Evolutionary conservation across 345 rosid species (phyloP), one percentile per base, ranked within the genome.

Genomic region (Ceriops decandra): DNA sequence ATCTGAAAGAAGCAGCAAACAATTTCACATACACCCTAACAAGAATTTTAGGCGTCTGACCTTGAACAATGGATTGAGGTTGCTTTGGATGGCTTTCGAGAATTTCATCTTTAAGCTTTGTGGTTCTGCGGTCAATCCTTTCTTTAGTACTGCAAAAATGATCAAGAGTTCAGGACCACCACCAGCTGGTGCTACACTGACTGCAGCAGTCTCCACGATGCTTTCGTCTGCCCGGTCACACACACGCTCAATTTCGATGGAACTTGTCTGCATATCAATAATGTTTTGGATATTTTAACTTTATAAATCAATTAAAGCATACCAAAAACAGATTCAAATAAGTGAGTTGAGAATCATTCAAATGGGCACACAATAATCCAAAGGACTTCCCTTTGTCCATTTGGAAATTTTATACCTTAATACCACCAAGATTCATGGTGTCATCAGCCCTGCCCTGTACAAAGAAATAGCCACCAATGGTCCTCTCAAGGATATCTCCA

Each of bases 361-460:
- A 16, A 24, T 36, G 6, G 26, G 19, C 24, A 57, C 38, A 52
- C 22, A 21, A 68, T 46, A 27, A 38, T n/a, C 30, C 38, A 62
- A 53, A 47, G 26, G 6, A 28, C 20, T 30, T n/a, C 13, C 63
- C 51, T 52, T 7, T 47, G 20, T 19, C 42, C 28, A 35, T 65
- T 46, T 20, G 59, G 52, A 24, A 51, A 68, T 20, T 9, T 8
- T 5, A 15, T 77, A 87, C 98, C 97, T 91, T 93, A 68, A 91
- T 93, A 65, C 98, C 98, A 62, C 97, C 97, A 63, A 93, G 92
- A 73, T 93, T 93, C 98, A 93, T 93, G 64, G 98, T 93, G 80
- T 91, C 98, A 80, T 93, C 95, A 65, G 96, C 93, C 80, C 98
- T 76, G 30, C 98, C 97, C 74, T 86, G 96, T 19, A 91, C 95